phyloP scores from a whole-genome alignment of 306 rosid species.

The Luffa aegyptiaca region DNA sequence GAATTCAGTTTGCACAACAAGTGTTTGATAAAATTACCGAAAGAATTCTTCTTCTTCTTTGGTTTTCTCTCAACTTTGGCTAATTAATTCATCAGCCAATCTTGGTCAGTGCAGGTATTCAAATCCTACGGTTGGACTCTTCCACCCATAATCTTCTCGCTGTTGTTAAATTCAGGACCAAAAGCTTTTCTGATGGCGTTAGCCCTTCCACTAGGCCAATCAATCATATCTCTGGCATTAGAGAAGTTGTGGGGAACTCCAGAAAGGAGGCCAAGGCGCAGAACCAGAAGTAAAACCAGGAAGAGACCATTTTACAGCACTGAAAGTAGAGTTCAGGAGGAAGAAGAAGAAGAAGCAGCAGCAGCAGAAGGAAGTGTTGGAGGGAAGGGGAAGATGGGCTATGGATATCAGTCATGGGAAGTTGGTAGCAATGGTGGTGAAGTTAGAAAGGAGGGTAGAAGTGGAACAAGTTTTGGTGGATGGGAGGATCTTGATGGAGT shows the following conservation, averaged over 20 bases:
- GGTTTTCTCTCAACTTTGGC: background rate
- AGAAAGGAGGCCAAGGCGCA: constrained; percentile 42
- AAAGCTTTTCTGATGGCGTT: constrained; percentile 93
- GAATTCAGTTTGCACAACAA: background rate
- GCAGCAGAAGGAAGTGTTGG: constrained; percentile 20
- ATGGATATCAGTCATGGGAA: constrained; percentile 72
- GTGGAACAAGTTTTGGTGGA: constrained; percentile 49
- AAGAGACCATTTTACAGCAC: constrained; percentile 32
- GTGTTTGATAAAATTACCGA: background rate
- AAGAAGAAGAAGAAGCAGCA: constrained; percentile 26
- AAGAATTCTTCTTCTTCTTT: background rate
- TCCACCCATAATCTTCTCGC: constrained; percentile 49
- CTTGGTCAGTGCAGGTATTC: constrained; percentile 47
- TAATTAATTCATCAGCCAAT: background rate
- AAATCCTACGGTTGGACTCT: constrained; percentile 81
- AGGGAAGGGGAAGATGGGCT: constrained; percentile 28
- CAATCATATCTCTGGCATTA: constrained; percentile 60
- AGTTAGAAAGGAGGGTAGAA: constrained; percentile 21
- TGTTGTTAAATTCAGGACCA: constrained; percentile 54
- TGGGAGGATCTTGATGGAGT: constrained; percentile 83
- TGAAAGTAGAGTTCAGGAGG: constrained; percentile 9
- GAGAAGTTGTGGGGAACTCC: constrained; percentile 64
- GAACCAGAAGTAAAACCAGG: constrained; percentile 30
- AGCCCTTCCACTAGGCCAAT: constrained; percentile 77
- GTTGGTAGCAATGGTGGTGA: constrained; percentile 34